Evolutionary conservation across 768 basidiomycete genomes (phyloP).

Genomic region (Suillus plorans): DNA sequence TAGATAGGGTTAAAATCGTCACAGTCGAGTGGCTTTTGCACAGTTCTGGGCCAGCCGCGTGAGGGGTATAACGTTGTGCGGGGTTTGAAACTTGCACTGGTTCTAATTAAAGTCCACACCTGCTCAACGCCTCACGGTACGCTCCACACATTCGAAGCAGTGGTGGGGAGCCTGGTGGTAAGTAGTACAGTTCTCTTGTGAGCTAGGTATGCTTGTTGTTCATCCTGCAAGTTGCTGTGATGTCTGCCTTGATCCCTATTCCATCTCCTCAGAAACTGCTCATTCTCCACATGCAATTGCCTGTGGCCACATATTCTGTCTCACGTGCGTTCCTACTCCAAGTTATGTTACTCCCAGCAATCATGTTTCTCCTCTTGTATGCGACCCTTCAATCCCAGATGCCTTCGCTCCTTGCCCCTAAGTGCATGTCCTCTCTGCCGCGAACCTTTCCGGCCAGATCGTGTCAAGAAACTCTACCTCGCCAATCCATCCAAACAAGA

Average conservation of each 20-base stretch:
- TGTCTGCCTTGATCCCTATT: constrained; percentile 68
- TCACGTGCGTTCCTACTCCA: constrained; percentile 44
- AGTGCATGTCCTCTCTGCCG: constrained; percentile 67
- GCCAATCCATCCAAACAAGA: constrained; percentile 40
- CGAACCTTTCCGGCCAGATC: constrained; percentile 53
- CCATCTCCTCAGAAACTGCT: constrained; percentile 43
- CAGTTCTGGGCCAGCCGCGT: not conserved
- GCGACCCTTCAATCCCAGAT: constrained; percentile 35
- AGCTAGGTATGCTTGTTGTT: constrained; percentile 53
- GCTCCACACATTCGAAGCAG: not conserved
- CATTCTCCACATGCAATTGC: constrained; percentile 68
- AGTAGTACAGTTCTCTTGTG: constrained; percentile 12
- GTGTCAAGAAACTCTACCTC: constrained; percentile 65
- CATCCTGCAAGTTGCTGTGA: constrained; percentile 75
- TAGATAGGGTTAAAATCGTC: not conserved
- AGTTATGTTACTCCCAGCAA: constrained; percentile 1
- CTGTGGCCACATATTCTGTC: constrained; percentile 78
- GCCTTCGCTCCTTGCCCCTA: constrained; percentile 50
- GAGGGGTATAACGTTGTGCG: not conserved
- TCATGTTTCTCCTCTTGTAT: constrained; percentile 6
- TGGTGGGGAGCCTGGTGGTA: not conserved
- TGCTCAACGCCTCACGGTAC: not conserved
- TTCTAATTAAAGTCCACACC: not conserved
- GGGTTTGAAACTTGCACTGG: not conserved
- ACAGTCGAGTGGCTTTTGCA: not conserved